Base-by-base conservation (phyloP, 306 rosid species). In the Albizia julibrissin region DNA sequence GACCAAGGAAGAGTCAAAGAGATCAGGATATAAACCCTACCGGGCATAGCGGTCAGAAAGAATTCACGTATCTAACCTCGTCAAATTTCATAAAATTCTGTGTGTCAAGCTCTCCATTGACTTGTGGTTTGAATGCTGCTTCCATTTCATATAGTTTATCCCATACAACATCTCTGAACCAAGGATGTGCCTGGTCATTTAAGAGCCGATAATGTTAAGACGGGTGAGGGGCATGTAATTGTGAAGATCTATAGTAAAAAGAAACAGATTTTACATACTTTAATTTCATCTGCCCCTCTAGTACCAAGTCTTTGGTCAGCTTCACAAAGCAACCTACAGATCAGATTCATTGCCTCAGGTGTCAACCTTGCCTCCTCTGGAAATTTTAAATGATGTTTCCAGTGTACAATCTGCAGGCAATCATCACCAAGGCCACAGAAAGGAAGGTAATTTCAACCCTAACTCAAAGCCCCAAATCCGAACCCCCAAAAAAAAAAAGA, bases 81-180 rank as follows among this genome's bases (percentile, higher is more conserved):
- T 93, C 95, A 75, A 91, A 91, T 84, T 93, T 91, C 97, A 93
- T 91, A 84, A 94, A 94, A 84, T 93, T 94, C 65, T 94, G 98
- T n/a, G 97, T 94, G 89, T 94, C 98, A 39, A 94, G 98, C 66
- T 91, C 97, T 56, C 91, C 95, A 50, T 73, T 73, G 88, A 94
- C 97, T 79, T 91, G 93, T 29, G 98, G 98, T 86, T 93, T 94
- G 88, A 92, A 94, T 69, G 98, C 97, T 66, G 98, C 98, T 67
- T 94, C 97, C 31, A 76, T 85, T 84, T 89, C 97, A 77, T 91
- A 94, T 74, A 94, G 95, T 77, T 67, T 83, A 74, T 93, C 94
- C 98, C 98, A 93, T 1, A 16, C 56, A 27, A 86, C 85, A 89
- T 85, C 95, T 87, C 84, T 94, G 88, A 94, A 90, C 98, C 98